Base-by-base conservation (phyloP, 805 yeast species). In the Suhomyces canberraensis region DNA sequence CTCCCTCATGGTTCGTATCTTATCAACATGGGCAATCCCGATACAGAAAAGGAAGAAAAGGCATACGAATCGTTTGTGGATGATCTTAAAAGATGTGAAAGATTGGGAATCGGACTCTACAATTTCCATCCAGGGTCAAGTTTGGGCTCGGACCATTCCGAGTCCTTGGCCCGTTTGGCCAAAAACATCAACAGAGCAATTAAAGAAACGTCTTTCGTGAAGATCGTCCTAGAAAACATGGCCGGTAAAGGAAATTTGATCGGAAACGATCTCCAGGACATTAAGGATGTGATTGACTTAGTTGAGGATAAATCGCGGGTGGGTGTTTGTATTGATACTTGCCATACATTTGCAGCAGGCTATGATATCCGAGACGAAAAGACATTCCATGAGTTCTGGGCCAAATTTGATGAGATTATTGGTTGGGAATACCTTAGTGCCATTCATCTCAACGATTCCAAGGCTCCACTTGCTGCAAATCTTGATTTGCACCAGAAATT, bases 301-400 rank as follows among this genome's bases (percentile, higher is more conserved):
- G 76, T 93, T n/a, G 84, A 88, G 1, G 76, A 89, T 52, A 90
- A 90, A 58, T 55, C 63, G 1, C 71, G 98, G 39, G 81, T 93
- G n/a, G 98, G 98, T 3, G 95, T 93, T 1, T 93, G 98, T 56
- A 73, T 93, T 11, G 98, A 93, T 58, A 93, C 98, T 0, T 93
- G 98, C 57, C 98, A 93, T 60, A 72, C 96, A 0, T 89, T 86
- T 68, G 96, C 98, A 1, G 96, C 98, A 1, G 98, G 98, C 1
- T 90, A 86, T 56, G 97, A 93, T 54, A 72, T 93, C 31, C 62
- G 80, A n/a, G 72, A 73, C 13, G 73, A 72, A 40, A 78, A 70
- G 20, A 55, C 64, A 11, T 85, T 80, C 62, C 67, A 71, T 8
- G 61, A 63, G 29, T 90, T 93, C 58, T 84, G 96, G 95, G 58